Percentiles rank a stretch among this genome's conserved stretches.
Evolutionary conservation across 495 filamentous ascomycete genomes (phyloP).

Genomic region (Hypoxylon rickii): DNA sequence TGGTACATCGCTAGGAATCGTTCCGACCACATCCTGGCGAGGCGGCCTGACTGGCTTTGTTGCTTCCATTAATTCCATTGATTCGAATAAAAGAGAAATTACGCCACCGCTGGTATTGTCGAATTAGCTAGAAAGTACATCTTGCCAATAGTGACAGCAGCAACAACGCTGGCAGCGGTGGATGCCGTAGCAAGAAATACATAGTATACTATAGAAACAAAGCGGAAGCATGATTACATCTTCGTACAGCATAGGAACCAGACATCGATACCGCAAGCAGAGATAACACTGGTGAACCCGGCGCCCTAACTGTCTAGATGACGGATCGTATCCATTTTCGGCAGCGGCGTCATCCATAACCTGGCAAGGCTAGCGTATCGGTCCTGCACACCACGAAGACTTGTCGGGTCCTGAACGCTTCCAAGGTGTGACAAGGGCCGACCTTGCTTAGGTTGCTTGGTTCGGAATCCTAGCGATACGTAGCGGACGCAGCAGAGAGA

Average conservation of each 20-base stretch:
- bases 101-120: neutral
- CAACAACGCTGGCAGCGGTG: no score
- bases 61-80: neutral
- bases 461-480: constrained; percentile 16
- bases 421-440: constrained; percentile 18
- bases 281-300: constrained; percentile 30
- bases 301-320: constrained; percentile 16
- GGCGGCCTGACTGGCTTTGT: constrained; percentile 13
- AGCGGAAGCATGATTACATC: constrained; percentile 27
- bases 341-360: constrained; percentile 25
- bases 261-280: neutral
- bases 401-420: constrained; percentile 26
- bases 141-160: neutral
- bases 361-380: constrained; percentile 26
- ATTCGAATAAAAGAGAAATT: neutral
- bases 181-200: no score
- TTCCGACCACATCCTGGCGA: constrained; percentile 19
- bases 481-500: no score
- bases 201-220: constrained; percentile 12
- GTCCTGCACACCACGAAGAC: constrained; percentile 26
- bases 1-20: constrained; percentile 17
- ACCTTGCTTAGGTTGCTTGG: constrained; percentile 8
- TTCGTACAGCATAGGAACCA: constrained; percentile 24
- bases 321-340: constrained; percentile 27
- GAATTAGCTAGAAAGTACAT: neutral